A percentile compares a stretch with the other conserved stretches of the same genome.
Evolutionary conservation across 1,284 basidiomycete genomes (phyloP).

Genomic region (Ceratobasidium sp.): DNA sequence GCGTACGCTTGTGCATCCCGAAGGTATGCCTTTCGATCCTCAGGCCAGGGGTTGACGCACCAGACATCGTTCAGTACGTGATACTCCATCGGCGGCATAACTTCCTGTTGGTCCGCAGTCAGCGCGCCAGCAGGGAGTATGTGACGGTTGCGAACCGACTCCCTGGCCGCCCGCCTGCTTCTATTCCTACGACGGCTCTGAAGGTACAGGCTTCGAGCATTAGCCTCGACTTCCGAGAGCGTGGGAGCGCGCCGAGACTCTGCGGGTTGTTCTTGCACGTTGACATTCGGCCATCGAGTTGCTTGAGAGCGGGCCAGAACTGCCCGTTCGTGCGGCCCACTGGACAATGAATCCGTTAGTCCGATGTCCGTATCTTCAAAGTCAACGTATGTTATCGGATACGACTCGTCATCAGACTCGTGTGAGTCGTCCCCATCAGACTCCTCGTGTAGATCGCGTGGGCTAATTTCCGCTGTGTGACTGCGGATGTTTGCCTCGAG

Average conservation of each 20-base stretch:
- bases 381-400: neutral
- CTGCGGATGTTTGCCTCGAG: neutral
- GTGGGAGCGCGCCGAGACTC: neutral
- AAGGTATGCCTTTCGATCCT: slow-evolving; percentile 3
- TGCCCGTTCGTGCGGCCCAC: neutral
- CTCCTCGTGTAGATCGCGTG: neutral
- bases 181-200: neutral
- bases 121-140: neutral
- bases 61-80: slow-evolving; percentile 3
- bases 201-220: neutral
- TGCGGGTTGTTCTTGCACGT: neutral
- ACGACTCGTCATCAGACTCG: neutral
- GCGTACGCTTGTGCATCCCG: slow-evolving; percentile 1
- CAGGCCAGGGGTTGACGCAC: slow-evolving; percentile 10
- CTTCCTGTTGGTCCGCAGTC: neutral
- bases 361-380: neutral
- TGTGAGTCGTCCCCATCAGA: neutral
- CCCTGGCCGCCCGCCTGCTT: neutral
- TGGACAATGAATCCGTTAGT: slow-evolving; percentile 3
- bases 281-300: neutral
- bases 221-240: neutral
- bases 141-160: neutral
- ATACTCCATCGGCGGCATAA: neutral
- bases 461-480: neutral
- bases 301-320: neutral